phyloP scores from a whole-genome alignment of 2,329 filamentous ascomycete species.

The Pseudogymnoascus sp. region DNA sequence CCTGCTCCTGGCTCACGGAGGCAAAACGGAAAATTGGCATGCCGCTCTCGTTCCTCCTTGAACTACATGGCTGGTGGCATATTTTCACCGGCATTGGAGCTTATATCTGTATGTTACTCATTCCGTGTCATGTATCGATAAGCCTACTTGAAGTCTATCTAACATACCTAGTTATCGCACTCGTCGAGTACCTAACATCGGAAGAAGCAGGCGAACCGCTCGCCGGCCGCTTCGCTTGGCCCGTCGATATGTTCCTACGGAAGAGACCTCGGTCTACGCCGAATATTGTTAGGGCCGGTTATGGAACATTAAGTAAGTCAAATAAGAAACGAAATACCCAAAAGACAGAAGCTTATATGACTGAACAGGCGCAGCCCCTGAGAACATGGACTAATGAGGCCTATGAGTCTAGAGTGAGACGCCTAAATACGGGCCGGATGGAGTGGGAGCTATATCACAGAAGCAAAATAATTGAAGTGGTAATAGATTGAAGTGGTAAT shows the following conservation, averaged over 20 bases:
- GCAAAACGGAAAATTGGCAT: conserved; percentile 41
- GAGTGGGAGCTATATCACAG: not conserved
- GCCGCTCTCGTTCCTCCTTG: conserved; percentile 48
- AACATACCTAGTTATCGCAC: conserved; percentile 23
- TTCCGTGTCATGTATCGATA: not conserved
- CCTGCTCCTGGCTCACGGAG: conserved; percentile 41
- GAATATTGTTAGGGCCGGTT: not conserved
- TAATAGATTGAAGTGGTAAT: not conserved
- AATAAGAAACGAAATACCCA: not conserved
- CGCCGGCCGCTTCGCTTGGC: conserved; percentile 24
- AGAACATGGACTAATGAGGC: not conserved
- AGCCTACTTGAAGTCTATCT: conserved; percentile 10
- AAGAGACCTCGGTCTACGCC: not conserved
- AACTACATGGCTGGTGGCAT: conserved; percentile 60
- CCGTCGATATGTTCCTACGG: conserved; percentile 15
- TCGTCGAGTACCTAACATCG: conserved; percentile 30
- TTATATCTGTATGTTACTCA: conserved; percentile 24
- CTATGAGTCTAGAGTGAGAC: not conserved
- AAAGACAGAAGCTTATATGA: not conserved
- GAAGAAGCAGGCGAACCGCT: conserved; percentile 25
- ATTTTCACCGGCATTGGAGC: conserved; percentile 50
- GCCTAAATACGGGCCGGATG: not conserved
- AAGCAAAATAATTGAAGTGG: not conserved
- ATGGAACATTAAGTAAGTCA: conserved; percentile 1
- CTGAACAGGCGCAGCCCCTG: not conserved